Percentiles rank a stretch among this genome's conserved stretches.
Evolutionary conservation across 208 protist genomes (phyloP).

Genomic region (Spironucleus salmonicida): DNA sequence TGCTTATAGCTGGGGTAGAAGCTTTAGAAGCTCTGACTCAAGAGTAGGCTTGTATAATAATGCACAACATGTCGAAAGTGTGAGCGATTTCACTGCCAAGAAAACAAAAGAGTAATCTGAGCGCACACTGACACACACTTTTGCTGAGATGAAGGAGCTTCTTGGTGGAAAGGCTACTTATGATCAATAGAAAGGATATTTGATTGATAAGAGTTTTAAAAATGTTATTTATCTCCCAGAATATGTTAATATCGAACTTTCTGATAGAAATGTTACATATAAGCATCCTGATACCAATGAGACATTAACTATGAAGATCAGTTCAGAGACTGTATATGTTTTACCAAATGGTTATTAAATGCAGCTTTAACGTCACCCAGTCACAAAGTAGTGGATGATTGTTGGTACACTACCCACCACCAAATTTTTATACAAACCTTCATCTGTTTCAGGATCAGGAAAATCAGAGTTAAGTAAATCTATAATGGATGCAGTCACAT

Average conservation of each 20-base stretch:
- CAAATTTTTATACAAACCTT: constrained; percentile 39
- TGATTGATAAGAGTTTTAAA: constrained; percentile 35
- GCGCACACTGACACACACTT: background rate
- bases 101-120: no score
- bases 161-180: constrained; percentile 14
- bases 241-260: constrained; percentile 34
- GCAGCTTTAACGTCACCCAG: constrained; percentile 31
- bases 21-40: constrained; percentile 23
- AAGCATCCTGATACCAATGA: constrained; percentile 25
- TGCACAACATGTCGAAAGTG: background rate
- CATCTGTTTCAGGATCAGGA: constrained; percentile 45
- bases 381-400: constrained; percentile 36
- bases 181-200: constrained; percentile 32
- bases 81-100: constrained; percentile 24
- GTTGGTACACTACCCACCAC: constrained; percentile 27
- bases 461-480: constrained; percentile 50
- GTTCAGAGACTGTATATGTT: constrained; percentile 36
- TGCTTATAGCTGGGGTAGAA: constrained; percentile 35
- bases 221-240: constrained; percentile 43
- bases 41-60: background rate
- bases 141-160: constrained; percentile 23
- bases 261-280: constrained; percentile 26
- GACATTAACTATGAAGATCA: constrained; percentile 31
- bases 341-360: constrained; percentile 46
- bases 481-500: constrained; percentile 41